These are phyloP conservation scores for Lactarius vividus DNA, from an alignment of 768 basidiomycete genomes.

Conservation along the genomic window DNA sequence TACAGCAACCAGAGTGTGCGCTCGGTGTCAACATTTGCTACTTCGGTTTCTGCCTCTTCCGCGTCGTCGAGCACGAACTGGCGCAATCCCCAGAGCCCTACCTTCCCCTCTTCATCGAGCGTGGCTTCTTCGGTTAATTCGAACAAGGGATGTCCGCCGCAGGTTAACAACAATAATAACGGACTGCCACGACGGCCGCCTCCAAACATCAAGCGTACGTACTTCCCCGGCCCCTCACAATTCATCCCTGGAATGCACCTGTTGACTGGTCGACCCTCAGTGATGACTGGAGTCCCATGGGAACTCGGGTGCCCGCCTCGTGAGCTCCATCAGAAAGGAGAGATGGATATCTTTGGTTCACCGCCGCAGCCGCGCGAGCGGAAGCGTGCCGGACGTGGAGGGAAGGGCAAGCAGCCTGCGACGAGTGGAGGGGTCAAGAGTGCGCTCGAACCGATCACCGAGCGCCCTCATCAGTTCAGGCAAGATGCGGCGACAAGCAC, in stretches of 20 bases:
- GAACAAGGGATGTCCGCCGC: slow-evolving; percentile 7
- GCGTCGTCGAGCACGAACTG: slow-evolving; percentile 61
- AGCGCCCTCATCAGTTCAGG: slow-evolving; percentile 56
- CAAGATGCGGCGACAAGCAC: slow-evolving; percentile 72
- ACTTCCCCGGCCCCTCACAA: slow-evolving; percentile 5
- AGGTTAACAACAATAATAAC: neutral
- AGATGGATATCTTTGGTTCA: slow-evolving; percentile 57
- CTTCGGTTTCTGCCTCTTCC: slow-evolving; percentile 74
- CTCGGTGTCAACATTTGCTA: slow-evolving; percentile 78
- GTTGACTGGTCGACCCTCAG: slow-evolving; percentile 37
- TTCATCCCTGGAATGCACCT: slow-evolving; percentile 15
- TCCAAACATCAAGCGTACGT: slow-evolving; percentile 79
- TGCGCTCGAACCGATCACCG: slow-evolving; percentile 71
- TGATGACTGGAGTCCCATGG: slow-evolving; percentile 77
- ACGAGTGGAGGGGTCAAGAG: slow-evolving; percentile 53
- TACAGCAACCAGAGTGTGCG: slow-evolving; percentile 69
- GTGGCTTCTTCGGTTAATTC: slow-evolving; percentile 15
- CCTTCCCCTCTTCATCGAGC: slow-evolving; percentile 9
- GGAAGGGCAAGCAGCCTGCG: slow-evolving; percentile 18
- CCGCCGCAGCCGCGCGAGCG: slow-evolving; percentile 57
- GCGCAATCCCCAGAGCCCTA: slow-evolving; percentile 40
- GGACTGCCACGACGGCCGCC: slow-evolving; percentile 29
- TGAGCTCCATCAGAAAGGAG: slow-evolving; percentile 51
- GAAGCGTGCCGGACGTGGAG: slow-evolving; percentile 39
- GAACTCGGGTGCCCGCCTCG: slow-evolving; percentile 68